Evolutionary conservation across 257 asterid species (phyloP).

Genomic region (Asclepias syriaca): DNA sequence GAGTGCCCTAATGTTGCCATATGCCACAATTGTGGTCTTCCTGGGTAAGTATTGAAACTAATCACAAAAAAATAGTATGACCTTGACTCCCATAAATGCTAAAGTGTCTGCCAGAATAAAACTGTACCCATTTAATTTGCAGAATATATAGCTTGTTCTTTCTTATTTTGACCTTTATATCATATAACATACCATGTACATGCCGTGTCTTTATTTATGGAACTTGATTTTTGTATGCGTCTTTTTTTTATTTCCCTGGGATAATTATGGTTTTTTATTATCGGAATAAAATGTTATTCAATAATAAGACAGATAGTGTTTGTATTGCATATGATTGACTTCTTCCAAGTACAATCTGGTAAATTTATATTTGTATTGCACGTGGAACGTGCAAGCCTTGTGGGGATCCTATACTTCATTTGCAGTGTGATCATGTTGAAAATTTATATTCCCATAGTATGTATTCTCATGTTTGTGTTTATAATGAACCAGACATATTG

Average conservation of each 20-base stretch:
- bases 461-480: neutral
- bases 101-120: neutral
- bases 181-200: neutral
- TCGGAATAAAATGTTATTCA: too few relatives aligned
- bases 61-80: neutral
- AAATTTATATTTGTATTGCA: too few relatives aligned
- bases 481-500: slow-evolving; percentile 39
- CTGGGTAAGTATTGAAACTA: slow-evolving; percentile 59
- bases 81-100: neutral
- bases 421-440: neutral
- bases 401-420: neutral
- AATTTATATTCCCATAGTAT: neutral
- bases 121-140: neutral
- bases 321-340: neutral
- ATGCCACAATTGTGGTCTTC: slow-evolving; percentile 97
- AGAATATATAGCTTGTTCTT: neutral
- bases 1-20: slow-evolving; percentile 93
- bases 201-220: neutral
- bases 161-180: neutral
- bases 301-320: too few relatives aligned
- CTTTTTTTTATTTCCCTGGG: too few relatives aligned
- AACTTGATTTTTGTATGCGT: neutral
- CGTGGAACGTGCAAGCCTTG: neutral
- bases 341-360: neutral
- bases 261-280: too few relatives aligned